Evolutionary conservation across 768 basidiomycete genomes (phyloP).

Genomic region (Coprinopsis sp.): DNA sequence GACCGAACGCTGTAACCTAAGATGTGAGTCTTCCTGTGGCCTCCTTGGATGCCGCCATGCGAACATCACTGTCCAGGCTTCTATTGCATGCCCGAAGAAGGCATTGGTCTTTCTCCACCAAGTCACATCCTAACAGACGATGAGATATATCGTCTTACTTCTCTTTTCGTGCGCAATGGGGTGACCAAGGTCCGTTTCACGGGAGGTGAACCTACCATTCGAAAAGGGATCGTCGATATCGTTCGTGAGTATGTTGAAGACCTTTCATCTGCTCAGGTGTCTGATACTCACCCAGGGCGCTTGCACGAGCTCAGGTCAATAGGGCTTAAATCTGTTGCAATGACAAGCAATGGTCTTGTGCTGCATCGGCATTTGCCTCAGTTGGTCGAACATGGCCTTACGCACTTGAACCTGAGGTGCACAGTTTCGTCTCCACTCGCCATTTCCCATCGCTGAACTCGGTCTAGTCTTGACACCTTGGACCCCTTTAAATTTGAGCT

Average conservation of each 20-base stretch:
- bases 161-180: conserved; percentile 75
- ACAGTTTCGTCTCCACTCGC: not conserved
- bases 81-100: conserved; percentile 87
- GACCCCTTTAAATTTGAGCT: conserved; percentile 85
- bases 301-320: conserved; percentile 55
- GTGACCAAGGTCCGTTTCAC: conserved; percentile 86
- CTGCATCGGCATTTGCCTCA: conserved; percentile 69
- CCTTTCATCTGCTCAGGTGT: not conserved
- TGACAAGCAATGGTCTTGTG: conserved; percentile 82
- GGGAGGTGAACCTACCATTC: conserved; percentile 83
- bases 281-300: conserved; percentile 36
- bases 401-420: conserved; percentile 68
- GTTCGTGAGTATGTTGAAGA: conserved; percentile 45
- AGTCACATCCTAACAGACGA: conserved; percentile 68
- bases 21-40: conserved; percentile 46
- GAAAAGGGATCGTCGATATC: conserved; percentile 68
- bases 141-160: conserved; percentile 69
- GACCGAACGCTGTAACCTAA: conserved; percentile 83
- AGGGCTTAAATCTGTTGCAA: conserved; percentile 72
- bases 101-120: conserved; percentile 68
- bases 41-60: not conserved
- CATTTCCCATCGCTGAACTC: not conserved
- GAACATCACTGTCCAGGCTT: conserved; percentile 51
- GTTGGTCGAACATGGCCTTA: conserved; percentile 66
- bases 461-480: conserved; percentile 69